Base-by-base conservation (phyloP, 345 rosid genomes). In the Pugionium cornutum region DNA sequence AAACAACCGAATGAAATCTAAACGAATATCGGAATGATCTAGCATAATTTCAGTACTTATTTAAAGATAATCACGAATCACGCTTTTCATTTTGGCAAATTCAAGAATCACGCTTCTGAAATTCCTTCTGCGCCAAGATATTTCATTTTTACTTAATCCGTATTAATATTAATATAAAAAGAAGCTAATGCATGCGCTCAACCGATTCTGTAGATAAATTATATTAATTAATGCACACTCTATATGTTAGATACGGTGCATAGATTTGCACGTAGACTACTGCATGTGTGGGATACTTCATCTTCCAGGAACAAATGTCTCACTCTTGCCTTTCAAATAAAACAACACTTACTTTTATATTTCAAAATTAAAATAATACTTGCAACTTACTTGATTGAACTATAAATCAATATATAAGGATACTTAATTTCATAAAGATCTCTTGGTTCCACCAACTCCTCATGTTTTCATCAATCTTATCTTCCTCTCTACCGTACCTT, bases 21-120 rank as follows among this genome's bases (percentile, higher is more conserved):
- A 18, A 18, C 0, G 18, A 18, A 18, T 18, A 18, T 18, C 0
- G 0, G 18, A 18, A 18, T 18, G 18, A 18, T 18, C 18, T 64
- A 64, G 70, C 47, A 33, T 72, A 48, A 18, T 18, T 18, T 18
- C 18, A 18, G 18, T 18, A 18, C 0, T 18, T 0, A 18, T 18
- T 18, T 18, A 18, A 18, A 18, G 18, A 18, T 18, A 56, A 31
- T 40, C 42, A 57, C 18, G 18, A 18, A 26, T 36, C 4, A 0
- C 40, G 11, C 53, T 49, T 57, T 42, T 66, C 31, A 65, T 41
- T 64, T 57, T 58, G 48, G 55, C 61, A 58, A 50, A 43, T 36
- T 59, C 72, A 59, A 73, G 76, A 73, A 66, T 66, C 76, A 73
- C 67, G 76, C 76, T 66, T 73, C 72, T 66, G 76, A 58, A 66